Percentiles rank a stretch among this genome's conserved stretches.
phyloP scores from a whole-genome alignment of 805 yeast species.

The Jamesozyma gamospora region DNA sequence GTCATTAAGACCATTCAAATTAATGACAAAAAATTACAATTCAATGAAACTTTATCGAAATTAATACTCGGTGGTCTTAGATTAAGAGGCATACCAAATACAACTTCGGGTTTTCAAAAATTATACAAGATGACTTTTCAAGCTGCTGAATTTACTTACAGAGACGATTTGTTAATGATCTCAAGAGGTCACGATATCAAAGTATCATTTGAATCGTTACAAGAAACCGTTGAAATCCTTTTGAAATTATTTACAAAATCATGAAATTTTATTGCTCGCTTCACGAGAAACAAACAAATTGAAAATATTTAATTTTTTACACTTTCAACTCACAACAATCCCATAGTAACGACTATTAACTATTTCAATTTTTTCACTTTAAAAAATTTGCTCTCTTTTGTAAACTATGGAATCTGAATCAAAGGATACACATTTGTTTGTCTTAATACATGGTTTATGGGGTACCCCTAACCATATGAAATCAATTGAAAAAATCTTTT shows the following conservation, averaged over 20 bases:
- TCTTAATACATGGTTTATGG: slow-evolving; percentile 72
- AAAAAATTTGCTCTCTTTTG: too few relatives aligned
- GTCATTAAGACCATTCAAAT: slow-evolving; percentile 13
- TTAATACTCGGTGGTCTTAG: slow-evolving; percentile 31
- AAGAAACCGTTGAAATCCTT: slow-evolving; percentile 30
- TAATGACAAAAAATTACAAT: slow-evolving; percentile 20
- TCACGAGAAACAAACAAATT: too few relatives aligned
- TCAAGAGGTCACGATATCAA: neutral
- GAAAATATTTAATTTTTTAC: too few relatives aligned
- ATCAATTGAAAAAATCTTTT: slow-evolving; percentile 36
- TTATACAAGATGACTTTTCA: slow-evolving; percentile 30
- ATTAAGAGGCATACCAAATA: slow-evolving; percentile 26
- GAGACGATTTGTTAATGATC: slow-evolving; percentile 14
- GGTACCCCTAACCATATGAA: slow-evolving; percentile 55
- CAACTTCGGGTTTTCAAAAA: slow-evolving; percentile 25
- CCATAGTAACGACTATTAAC: too few relatives aligned
- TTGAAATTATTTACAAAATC: slow-evolving; percentile 27
- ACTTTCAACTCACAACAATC: too few relatives aligned
- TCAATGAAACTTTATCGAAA: slow-evolving; percentile 27
- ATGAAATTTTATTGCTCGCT: too few relatives aligned
- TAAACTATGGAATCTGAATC: neutral
- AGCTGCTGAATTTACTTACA: slow-evolving; percentile 32
- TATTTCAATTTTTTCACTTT: too few relatives aligned
- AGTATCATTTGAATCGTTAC: slow-evolving; percentile 25
- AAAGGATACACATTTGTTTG: slow-evolving; percentile 43